Percentiles rank a stretch among this genome's conserved stretches.
Conservation (phyloP, 495 filamentous ascomycete genomes). For the Daldinia childiae region DNA sequence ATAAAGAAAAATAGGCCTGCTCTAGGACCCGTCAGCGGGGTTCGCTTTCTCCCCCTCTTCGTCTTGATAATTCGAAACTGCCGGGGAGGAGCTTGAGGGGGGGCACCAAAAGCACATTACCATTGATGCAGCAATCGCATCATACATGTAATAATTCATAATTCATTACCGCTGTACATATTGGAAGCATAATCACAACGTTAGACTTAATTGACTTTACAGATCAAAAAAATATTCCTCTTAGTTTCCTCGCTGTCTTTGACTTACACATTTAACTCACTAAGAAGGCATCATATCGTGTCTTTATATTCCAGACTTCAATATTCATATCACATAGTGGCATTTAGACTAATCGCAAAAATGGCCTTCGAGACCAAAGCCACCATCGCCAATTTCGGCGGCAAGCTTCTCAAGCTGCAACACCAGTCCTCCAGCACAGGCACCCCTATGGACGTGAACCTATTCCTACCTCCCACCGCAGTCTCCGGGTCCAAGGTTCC, state of each 20-base stretch:
- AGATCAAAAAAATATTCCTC: not conserved
- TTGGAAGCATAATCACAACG: conserved; percentile 22
- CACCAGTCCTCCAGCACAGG: conserved; percentile 77
- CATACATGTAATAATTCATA: conserved; percentile 13
- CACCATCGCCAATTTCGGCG: conserved; percentile 91
- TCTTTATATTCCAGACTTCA: not conserved
- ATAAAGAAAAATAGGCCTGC: conserved; percentile 22
- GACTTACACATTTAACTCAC: not conserved
- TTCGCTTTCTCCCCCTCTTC: conserved; percentile 4
- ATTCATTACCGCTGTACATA: conserved; percentile 28
- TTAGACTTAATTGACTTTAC: conserved; percentile 21
- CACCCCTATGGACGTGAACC: conserved; percentile 75
- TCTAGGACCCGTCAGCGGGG: conserved; percentile 26
- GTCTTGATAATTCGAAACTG: conserved; percentile 28
- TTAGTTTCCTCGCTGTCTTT: too few relatives aligned
- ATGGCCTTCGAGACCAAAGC: conserved; percentile 90
- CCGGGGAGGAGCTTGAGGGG: conserved; percentile 40
- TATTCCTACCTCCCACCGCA: conserved; percentile 74
- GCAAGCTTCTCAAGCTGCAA: conserved; percentile 91
- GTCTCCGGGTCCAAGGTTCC: conserved; percentile 66
- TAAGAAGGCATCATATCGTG: not conserved
- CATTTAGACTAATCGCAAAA: conserved; percentile 26
- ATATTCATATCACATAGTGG: not conserved
- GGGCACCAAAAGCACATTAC: conserved; percentile 11
- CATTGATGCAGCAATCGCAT: conserved; percentile 33